These are phyloP conservation scores for Lobosporangium transversale DNA, from an alignment of 192 early-diverging fungal genomes.

Conservation along the genomic window DNA sequence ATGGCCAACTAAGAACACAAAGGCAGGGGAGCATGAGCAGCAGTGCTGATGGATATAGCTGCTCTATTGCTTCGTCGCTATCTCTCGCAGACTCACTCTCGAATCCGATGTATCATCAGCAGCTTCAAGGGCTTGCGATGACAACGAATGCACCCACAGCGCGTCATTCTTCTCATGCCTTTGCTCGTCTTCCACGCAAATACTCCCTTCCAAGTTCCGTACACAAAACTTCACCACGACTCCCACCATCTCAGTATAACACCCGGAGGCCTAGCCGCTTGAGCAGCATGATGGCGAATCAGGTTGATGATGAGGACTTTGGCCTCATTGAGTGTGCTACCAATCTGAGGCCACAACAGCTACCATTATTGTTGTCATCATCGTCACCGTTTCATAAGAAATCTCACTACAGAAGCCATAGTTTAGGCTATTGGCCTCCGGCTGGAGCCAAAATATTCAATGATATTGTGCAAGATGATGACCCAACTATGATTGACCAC, in stretches of 20 bases:
- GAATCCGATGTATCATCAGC: slow-evolving; percentile 48
- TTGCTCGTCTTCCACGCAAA: too few relatives aligned
- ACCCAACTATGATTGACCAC: neutral
- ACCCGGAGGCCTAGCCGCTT: slow-evolving; percentile 27
- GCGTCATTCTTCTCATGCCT: too few relatives aligned
- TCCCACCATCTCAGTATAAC: neutral
- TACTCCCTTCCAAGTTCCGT: slow-evolving; percentile 20
- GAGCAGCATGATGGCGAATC: slow-evolving; percentile 26
- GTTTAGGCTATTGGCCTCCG: slow-evolving; percentile 7
- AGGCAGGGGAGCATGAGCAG: slow-evolving; percentile 46
- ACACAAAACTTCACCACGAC: neutral
- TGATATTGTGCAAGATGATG: slow-evolving; percentile 6
- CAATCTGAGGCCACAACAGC: neutral
- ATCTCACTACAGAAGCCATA: slow-evolving; percentile 25
- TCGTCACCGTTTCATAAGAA: neutral
- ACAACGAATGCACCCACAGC: neutral
- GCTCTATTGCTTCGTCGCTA: slow-evolving; percentile 36
- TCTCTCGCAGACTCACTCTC: slow-evolving; percentile 50
- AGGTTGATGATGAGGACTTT: neutral
- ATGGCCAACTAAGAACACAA: slow-evolving; percentile 30
- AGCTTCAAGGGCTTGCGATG: slow-evolving; percentile 8
- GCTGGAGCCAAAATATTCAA: neutral
- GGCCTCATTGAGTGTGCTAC: neutral
- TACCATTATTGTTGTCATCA: neutral
- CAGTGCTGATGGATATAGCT: slow-evolving; percentile 41